Percentiles rank a stretch among this genome's conserved stretches.
phyloP scores from a whole-genome alignment of 805 yeast species.

The Starmerella sirachaensis region DNA sequence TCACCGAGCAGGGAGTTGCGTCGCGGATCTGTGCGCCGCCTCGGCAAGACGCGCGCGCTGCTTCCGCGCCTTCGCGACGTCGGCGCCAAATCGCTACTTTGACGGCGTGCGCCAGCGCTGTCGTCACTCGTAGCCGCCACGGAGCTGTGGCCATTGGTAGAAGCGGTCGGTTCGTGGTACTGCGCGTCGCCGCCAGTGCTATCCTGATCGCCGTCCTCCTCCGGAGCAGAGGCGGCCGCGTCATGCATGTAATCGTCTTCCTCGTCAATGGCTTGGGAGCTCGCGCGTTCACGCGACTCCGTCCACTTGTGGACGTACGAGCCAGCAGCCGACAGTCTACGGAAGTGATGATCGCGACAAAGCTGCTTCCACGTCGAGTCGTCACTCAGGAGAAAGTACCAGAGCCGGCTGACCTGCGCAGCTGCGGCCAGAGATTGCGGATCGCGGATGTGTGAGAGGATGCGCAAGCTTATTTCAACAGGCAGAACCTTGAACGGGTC shows the following conservation, averaged over 20 bases:
- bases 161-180: too few relatives aligned
- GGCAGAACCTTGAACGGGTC: slow-evolving; percentile 49
- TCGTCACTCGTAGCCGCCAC: too few relatives aligned
- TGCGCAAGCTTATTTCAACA: slow-evolving; percentile 66
- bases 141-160: too few relatives aligned
- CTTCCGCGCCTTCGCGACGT: slow-evolving; percentile 1
- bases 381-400: slow-evolving; percentile 41
- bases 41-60: not conserved
- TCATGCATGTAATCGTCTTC: too few relatives aligned
- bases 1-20: slow-evolving; percentile 6
- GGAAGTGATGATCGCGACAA: slow-evolving; percentile 30
- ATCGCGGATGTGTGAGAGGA: slow-evolving; percentile 76
- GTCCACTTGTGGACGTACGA: slow-evolving; percentile 20
- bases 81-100: too few relatives aligned
- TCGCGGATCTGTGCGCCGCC: slow-evolving; percentile 4
- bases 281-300: slow-evolving; percentile 7
- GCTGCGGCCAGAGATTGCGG: slow-evolving; percentile 75
- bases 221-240: too few relatives aligned
- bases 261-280: slow-evolving; percentile 15
- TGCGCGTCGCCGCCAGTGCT: too few relatives aligned
- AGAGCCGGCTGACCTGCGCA: slow-evolving; percentile 75
- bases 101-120: too few relatives aligned
- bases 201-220: slow-evolving; percentile 1
- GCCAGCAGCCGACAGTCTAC: slow-evolving; percentile 30
- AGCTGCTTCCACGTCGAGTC: slow-evolving; percentile 34